Conservation (phyloP, 805 yeast species). For the Candida nonsorbophila region DNA sequence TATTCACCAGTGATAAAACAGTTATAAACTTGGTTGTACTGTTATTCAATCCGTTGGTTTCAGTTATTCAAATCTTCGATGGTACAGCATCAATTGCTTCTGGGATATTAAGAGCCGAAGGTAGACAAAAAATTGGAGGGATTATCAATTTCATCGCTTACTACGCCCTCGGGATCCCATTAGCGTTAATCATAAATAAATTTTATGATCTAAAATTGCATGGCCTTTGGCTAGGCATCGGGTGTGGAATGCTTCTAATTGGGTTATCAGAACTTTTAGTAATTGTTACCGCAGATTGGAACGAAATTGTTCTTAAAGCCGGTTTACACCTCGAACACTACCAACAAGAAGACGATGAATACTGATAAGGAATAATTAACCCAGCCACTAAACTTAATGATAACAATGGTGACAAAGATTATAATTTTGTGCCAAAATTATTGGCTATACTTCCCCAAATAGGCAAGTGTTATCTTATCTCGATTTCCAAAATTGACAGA, state of each 20-base stretch:
- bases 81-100: conserved; percentile 67
- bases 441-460: too few relatives aligned
- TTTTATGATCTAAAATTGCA: conserved; percentile 39
- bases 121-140: conserved; percentile 71
- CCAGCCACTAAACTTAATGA: too few relatives aligned
- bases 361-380: too few relatives aligned
- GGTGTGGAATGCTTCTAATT: conserved; percentile 54
- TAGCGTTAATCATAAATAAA: conserved; percentile 53
- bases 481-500: too few relatives aligned
- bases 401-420: too few relatives aligned
- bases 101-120: conserved; percentile 73
- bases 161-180: conserved; percentile 65
- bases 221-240: conserved; percentile 76
- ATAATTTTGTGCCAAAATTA: too few relatives aligned
- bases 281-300: conserved; percentile 51
- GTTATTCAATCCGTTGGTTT: conserved; percentile 55
- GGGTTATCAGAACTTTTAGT: conserved; percentile 45
- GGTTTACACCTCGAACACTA: conserved; percentile 15
- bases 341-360: conserved; percentile 3
- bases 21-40: conserved; percentile 49
- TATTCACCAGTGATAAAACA: conserved; percentile 59
- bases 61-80: conserved; percentile 63
- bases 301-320: conserved; percentile 32
- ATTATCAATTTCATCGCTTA: conserved; percentile 63
- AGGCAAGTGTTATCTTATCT: too few relatives aligned